Conservation (phyloP, 2,329 filamentous ascomycete species). For the Cercospora zeina region DNA sequence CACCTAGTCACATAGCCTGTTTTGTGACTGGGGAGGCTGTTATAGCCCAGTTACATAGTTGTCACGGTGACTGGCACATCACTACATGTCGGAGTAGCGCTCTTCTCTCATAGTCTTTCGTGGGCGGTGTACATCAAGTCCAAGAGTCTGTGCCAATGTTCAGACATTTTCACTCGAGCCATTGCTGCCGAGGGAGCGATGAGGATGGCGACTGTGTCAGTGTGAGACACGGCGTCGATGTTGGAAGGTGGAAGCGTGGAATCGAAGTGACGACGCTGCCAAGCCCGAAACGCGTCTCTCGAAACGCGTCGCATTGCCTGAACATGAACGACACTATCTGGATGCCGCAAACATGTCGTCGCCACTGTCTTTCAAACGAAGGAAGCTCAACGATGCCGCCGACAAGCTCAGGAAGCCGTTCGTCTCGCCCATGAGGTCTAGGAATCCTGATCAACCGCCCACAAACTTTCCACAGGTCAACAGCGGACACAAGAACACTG, state of each 20-base stretch:
- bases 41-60: no score
- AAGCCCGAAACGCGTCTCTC: neutral
- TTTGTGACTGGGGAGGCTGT: no score
- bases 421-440: constrained; percentile 65
- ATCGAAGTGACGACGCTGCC: neutral
- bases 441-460: constrained; percentile 30
- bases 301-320: constrained; percentile 1
- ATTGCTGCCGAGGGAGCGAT: no score
- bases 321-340: neutral
- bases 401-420: constrained; percentile 68
- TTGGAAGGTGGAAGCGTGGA: neutral
- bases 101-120: no score
- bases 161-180: no score
- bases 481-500: constrained; percentile 23
- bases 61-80: no score
- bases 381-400: constrained; percentile 60
- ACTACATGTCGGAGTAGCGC: no score
- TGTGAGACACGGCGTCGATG: no score
- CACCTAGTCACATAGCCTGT: no score
- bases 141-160: no score
- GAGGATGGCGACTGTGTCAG: no score
- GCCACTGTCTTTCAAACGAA: constrained; percentile 55
- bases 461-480: constrained; percentile 26
- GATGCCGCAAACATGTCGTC: constrained; percentile 24
- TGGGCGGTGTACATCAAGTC: no score